Percentiles rank a stretch among this genome's conserved stretches.
Evolutionary conservation across 106 monocot genomes (phyloP).

Genomic region (Agapanthus africanus): DNA sequence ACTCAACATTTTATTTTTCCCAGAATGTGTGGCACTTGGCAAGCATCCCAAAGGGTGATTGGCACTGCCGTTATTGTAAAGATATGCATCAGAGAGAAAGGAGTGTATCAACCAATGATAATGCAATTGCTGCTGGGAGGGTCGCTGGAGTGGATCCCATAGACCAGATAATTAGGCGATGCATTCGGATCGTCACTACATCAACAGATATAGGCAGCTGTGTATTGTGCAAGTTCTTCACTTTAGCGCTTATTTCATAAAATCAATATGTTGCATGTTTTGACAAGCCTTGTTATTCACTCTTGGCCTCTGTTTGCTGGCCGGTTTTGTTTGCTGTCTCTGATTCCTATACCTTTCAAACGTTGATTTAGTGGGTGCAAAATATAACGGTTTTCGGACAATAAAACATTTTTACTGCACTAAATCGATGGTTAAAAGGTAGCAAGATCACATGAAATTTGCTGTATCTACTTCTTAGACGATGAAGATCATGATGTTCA

Average conservation of each 20-base stretch:
- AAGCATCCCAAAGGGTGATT: constrained; percentile 49
- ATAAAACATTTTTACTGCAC: no score
- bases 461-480: no score
- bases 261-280: no score
- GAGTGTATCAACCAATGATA: constrained; percentile 28
- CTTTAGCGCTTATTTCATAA: neutral
- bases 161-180: constrained; percentile 50
- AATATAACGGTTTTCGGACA: no score
- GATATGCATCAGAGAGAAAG: constrained; percentile 29
- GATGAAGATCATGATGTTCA: no score
- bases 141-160: constrained; percentile 72
- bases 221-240: constrained; percentile 56
- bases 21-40: constrained; percentile 67
- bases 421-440: no score
- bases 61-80: constrained; percentile 83
- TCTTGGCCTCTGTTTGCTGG: no score
- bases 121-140: constrained; percentile 83
- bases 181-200: constrained; percentile 61
- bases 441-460: no score
- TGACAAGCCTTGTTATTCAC: neutral
- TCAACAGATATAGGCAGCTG: constrained; percentile 51
- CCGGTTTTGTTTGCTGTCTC: no score
- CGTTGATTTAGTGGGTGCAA: no score
- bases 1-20: constrained; percentile 7
- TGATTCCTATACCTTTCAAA: no score